Evolutionary conservation across 768 basidiomycete genomes (phyloP).

Genomic region (Collybiopsis confluens): DNA sequence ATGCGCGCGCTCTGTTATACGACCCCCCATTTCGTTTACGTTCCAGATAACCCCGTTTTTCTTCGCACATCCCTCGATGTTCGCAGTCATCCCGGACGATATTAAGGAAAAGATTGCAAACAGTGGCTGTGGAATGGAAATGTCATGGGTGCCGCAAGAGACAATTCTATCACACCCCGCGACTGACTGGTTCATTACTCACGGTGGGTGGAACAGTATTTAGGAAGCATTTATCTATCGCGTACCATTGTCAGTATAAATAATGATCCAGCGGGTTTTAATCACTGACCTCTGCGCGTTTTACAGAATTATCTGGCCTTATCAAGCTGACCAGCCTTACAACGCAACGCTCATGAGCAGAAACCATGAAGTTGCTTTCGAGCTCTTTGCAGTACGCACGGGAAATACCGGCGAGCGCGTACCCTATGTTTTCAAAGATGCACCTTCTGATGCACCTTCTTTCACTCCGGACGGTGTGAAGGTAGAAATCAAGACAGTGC

Average conservation of each 20-base stretch:
- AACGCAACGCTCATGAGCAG: neutral
- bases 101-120: neutral
- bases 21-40: too few species aligned
- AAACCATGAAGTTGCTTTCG: neutral
- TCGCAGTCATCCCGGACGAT: neutral
- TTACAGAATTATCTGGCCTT: neutral
- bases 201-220: slow-evolving; percentile 6
- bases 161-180: neutral
- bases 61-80: neutral
- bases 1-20: too few species aligned
- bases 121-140: neutral
- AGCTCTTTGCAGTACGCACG: neutral
- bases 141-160: neutral
- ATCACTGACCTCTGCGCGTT: neutral
- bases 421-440: neutral
- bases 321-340: neutral
- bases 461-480: neutral
- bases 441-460: neutral
- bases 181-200: slow-evolving; percentile 1
- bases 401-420: neutral
- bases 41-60: neutral
- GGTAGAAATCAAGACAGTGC: neutral
- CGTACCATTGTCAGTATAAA: neutral
- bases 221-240: neutral
- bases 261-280: too few species aligned